Conservation (phyloP, 2,329 filamentous ascomycete species). For the Aspergillus ochraceus region DNA sequence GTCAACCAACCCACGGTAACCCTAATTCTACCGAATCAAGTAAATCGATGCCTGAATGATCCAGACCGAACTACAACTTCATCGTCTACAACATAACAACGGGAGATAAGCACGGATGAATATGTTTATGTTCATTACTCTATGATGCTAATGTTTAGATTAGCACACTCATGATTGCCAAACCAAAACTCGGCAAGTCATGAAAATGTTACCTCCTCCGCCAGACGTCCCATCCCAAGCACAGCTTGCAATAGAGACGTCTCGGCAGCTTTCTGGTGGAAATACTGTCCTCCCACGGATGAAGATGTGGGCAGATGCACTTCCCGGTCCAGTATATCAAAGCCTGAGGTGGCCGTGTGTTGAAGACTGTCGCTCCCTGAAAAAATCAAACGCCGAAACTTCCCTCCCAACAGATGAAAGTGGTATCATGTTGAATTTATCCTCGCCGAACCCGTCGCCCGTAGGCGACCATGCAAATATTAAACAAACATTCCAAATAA, state of each 20-base stretch:
- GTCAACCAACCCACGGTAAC: too few species aligned
- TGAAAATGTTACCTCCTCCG: constrained; percentile 9
- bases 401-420: constrained; percentile 44
- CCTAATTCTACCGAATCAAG: too few species aligned
- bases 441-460: constrained; percentile 39
- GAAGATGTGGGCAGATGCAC: background rate
- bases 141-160: constrained; percentile 41
- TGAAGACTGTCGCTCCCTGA: constrained; percentile 43
- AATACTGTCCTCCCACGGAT: background rate
- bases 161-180: constrained; percentile 27
- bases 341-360: constrained; percentile 31
- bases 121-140: constrained; percentile 18
- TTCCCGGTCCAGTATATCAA: constrained; percentile 6
- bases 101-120: too few species aligned
- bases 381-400: constrained; percentile 39
- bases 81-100: too few species aligned
- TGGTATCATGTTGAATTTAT: constrained; percentile 53
- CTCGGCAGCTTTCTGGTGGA: constrained; percentile 1
- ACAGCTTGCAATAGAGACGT: constrained; percentile 7
- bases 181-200: constrained; percentile 4
- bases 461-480: constrained; percentile 41
- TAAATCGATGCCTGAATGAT: too few species aligned
- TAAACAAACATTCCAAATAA: constrained; percentile 31
- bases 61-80: background rate
- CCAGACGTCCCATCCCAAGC: constrained; percentile 13